Percentiles rank a stretch among this genome's conserved stretches.
Conservation (phyloP, 306 rosid species). For the Vigna unguiculata region DNA sequence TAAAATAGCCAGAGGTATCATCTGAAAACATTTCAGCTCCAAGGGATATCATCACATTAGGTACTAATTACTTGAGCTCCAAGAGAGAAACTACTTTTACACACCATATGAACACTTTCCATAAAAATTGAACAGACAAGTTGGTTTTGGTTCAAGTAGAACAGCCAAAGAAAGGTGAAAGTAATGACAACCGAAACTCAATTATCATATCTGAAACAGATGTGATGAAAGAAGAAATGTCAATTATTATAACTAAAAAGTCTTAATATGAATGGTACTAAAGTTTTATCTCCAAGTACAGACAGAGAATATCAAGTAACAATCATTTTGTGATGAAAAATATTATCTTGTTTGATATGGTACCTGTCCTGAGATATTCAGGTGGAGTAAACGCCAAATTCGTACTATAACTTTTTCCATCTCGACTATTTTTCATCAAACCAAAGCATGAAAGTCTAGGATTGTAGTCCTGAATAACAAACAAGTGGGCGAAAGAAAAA, state of each 20-base stretch:
- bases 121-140: not conserved
- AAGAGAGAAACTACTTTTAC: not conserved
- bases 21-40: constrained; percentile 9
- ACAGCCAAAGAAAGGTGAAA: not conserved
- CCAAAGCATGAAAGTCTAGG: constrained; percentile 98
- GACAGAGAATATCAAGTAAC: constrained; percentile 25
- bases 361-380: constrained; percentile 92
- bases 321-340: constrained; percentile 10
- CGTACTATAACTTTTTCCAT: constrained; percentile 97
- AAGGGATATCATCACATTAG: not conserved
- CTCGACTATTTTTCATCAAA: constrained; percentile 96
- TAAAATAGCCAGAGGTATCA: not conserved
- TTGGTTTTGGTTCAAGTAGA: not conserved
- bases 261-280: constrained; percentile 2
- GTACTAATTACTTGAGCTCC: not conserved
- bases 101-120: constrained; percentile 10
- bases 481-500: constrained; percentile 11
- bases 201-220: not conserved
- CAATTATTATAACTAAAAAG: not conserved
- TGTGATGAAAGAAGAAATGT: not conserved
- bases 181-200: not conserved
- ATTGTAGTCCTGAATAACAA: constrained; percentile 73
- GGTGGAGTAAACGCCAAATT: constrained; percentile 97
- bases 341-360: constrained; percentile 7
- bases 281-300: constrained; percentile 31